Evolutionary conservation across 495 filamentous ascomycete genomes (phyloP).

Genomic region (Penicillium pulvis): DNA sequence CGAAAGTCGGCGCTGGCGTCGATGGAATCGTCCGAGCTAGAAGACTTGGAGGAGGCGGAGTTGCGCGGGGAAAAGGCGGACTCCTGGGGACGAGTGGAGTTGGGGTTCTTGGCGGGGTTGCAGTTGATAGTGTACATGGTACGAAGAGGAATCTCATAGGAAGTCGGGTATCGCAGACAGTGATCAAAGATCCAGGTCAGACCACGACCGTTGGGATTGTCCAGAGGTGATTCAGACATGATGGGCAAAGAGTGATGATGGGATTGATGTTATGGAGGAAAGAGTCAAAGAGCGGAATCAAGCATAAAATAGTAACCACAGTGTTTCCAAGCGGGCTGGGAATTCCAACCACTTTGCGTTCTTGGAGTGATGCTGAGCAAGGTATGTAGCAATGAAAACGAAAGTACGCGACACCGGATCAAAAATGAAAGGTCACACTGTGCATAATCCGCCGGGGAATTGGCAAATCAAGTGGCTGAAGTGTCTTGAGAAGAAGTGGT

Average conservation of each 20-base stretch:
- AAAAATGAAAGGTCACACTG: not conserved
- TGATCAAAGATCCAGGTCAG: constrained; percentile 69
- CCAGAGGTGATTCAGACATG: constrained; percentile 29
- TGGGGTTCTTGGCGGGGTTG: constrained; percentile 48
- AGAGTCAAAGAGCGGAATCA: not conserved
- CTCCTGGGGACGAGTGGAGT: constrained; percentile 34
- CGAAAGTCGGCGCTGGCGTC: constrained; percentile 62
- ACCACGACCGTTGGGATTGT: constrained; percentile 45
- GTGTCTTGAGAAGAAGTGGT: not conserved
- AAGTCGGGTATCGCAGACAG: constrained; percentile 63
- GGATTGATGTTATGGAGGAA: not conserved
- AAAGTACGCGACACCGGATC: not conserved
- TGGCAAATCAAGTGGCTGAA: not conserved
- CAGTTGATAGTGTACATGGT: constrained; percentile 77
- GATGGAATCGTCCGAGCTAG: constrained; percentile 37
- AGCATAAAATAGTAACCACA: not conserved
- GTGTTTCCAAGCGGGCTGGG: constrained; percentile 1
- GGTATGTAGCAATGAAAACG: not conserved
- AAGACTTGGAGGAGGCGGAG: constrained; percentile 36
- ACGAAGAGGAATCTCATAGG: constrained; percentile 72
- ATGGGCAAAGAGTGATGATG: not conserved
- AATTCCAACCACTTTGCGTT: not conserved
- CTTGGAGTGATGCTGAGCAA: not conserved
- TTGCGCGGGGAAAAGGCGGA: constrained; percentile 37
- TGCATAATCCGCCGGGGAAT: not conserved